Base-by-base conservation (phyloP, 2,329 filamentous ascomycete species). In the Colletotrichum siamense region DNA sequence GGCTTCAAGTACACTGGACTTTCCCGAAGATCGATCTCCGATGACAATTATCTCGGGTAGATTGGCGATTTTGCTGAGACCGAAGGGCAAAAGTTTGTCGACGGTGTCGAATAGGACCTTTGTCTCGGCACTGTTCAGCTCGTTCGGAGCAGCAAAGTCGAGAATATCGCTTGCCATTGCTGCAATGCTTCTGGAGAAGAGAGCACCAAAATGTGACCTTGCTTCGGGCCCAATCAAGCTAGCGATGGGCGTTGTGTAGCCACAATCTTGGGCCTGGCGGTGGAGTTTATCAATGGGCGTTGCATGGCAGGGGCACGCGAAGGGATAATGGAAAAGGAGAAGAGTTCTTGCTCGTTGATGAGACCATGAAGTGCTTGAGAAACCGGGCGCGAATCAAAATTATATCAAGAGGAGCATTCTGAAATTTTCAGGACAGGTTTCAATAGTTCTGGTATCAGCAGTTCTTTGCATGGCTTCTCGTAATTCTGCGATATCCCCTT, bases 161-260 rank as follows among this genome's bases (percentile, higher is more conserved):
- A 39, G 36, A 39, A 39, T 39, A 9, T 18, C 1, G 36, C 5
- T 39, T 18, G 36, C 16, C 36, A 39, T 9, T 39, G 36, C 8
- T 39, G 1, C 36, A 39, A 39, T 18, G 36, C 8, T 39, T 39
- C 36, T 18, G 16, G 36, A 39, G 16, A 39, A 39, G 5, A 9
- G 1, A 9, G 2, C 8, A 18, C 4, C 1, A 18, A 8, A 39
- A 16, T 8, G 8, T 0, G 6, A 39, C 4, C 36, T 39, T 39
- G 15, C 4, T 39, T 39, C 36, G 15, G 15, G 34, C 34, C 34
- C 8, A 8, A 36, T 36, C 34, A 36, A 36, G 4, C 8, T 16
- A 8, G 15, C 34, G 15, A 36, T 39, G 4, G 36, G 8, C 8
- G 4, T 44, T 10, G 1, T 16, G 36, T 44, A 18, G 36, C 36